These are phyloP conservation scores for Biancaea sappan DNA, from an alignment of 306 rosid genomes.

Conservation along the genomic window DNA sequence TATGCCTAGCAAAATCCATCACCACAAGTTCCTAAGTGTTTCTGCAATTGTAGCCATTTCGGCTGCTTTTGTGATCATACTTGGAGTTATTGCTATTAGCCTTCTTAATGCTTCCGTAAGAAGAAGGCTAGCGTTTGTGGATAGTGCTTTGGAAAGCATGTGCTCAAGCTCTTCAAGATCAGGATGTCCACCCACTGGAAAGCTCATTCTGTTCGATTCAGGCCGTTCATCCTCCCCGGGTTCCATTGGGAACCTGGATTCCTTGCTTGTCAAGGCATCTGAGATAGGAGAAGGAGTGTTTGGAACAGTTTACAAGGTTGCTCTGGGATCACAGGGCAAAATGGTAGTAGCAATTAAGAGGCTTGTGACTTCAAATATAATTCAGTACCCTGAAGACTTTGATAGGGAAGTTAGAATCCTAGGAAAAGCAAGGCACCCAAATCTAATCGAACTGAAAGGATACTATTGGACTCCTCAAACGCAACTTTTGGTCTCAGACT, in stretches of 20 bases:
- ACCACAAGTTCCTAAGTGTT: conserved; percentile 71
- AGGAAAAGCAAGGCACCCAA: conserved; percentile 72
- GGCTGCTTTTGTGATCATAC: conserved; percentile 62
- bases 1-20: conserved; percentile 33
- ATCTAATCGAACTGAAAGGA: conserved; percentile 66
- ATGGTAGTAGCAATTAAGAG: conserved; percentile 72
- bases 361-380: conserved; percentile 63
- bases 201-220: conserved; percentile 71
- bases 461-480: conserved; percentile 82
- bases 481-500: conserved; percentile 69
- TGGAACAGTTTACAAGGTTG: conserved; percentile 82
- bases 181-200: conserved; percentile 63
- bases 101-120: conserved; percentile 73
- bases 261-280: conserved; percentile 73
- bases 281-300: conserved; percentile 89
- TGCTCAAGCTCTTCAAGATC: conserved; percentile 84
- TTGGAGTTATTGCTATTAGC: conserved; percentile 74
- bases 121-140: conserved; percentile 68
- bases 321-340: conserved; percentile 68
- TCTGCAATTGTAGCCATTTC: conserved; percentile 82
- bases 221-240: conserved; percentile 38
- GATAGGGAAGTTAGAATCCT: conserved; percentile 72
- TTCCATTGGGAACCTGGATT: conserved; percentile 54
- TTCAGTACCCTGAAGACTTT: conserved; percentile 72
- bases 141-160: conserved; percentile 85